Conservation (phyloP, 169 alveolate genomes). For the Blepharisma undulans region DNA sequence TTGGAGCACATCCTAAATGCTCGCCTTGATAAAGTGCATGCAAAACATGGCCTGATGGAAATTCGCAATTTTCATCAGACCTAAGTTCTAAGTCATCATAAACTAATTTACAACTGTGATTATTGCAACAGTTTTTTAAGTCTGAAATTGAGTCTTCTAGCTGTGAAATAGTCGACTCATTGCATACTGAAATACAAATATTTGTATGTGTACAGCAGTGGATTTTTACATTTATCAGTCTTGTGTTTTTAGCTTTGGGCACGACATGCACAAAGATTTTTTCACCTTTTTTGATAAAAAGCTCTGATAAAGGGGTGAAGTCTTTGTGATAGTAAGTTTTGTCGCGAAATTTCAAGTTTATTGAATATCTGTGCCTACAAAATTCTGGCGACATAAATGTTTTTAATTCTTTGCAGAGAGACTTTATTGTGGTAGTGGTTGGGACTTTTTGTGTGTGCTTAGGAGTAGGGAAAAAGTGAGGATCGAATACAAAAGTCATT, state of each 20-base stretch:
- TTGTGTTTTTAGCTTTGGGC: not conserved
- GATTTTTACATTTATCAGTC: not conserved
- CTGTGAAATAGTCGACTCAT: not conserved
- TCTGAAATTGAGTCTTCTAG: not conserved
- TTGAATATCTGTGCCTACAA: not conserved
- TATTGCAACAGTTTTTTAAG: not conserved
- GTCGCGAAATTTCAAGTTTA: not conserved
- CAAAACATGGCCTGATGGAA: not conserved
- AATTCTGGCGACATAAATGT: not conserved
- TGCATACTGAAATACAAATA: not conserved
- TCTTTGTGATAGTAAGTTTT: not conserved
- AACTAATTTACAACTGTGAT: not conserved
- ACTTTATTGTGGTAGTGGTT: not conserved
- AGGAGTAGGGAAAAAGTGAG: not conserved
- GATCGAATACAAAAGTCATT: not conserved
- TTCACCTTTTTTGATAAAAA: not conserved
- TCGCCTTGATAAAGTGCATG: not conserved
- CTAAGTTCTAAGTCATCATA: constrained; percentile 2
- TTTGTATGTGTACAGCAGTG: not conserved
- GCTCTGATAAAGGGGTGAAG: not conserved
- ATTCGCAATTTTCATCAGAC: not conserved
- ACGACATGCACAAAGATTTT: not conserved
- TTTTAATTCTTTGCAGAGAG: not conserved
- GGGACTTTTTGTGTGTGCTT: not conserved
- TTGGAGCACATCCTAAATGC: not conserved